phyloP scores from a whole-genome alignment of 2,329 filamentous ascomycete species.

The Aspergillus puulaauensis region DNA sequence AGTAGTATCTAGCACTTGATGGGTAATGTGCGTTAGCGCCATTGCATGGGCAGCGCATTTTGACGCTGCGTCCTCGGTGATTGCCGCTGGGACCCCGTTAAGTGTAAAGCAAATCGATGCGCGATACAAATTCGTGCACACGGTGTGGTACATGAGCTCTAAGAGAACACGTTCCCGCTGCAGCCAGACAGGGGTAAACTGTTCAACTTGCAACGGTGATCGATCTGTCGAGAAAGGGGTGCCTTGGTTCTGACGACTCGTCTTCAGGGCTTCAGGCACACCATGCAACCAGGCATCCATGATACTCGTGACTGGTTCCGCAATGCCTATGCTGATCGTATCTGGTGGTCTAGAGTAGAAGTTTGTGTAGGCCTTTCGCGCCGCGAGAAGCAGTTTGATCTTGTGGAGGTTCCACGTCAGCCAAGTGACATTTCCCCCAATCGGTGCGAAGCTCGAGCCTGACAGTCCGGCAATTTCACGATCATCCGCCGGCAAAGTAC shows the following conservation, averaged over 20 bases:
- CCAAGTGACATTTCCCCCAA: slow-evolving; percentile 16
- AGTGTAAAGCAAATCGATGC: neutral
- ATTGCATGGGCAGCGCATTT: neutral
- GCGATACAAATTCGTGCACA: neutral
- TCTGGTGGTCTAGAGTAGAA: neutral
- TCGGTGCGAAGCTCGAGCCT: slow-evolving; percentile 16
- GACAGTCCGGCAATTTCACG: slow-evolving; percentile 1
- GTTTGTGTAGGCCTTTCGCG: slow-evolving; percentile 13
- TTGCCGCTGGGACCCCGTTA: neutral
- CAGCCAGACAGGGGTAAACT: slow-evolving; percentile 1
- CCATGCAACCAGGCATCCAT: neutral
- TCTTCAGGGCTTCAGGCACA: neutral
- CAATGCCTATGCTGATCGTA: neutral
- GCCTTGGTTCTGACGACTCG: neutral
- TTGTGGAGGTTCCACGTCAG: slow-evolving; percentile 18
- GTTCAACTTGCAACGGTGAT: neutral
- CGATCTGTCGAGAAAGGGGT: neutral
- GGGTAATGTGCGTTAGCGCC: neutral
- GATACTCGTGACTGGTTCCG: neutral
- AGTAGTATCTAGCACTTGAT: slow-evolving; percentile 7
- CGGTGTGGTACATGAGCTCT: slow-evolving; percentile 1
- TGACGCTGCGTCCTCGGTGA: neutral
- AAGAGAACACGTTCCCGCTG: slow-evolving; percentile 7
- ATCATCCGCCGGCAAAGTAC: slow-evolving; percentile 11
- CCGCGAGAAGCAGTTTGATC: slow-evolving; percentile 10